These are phyloP conservation scores for Coemansia sp. DNA, from an alignment of 192 early-diverging fungal genomes.

Conservation along the genomic window DNA sequence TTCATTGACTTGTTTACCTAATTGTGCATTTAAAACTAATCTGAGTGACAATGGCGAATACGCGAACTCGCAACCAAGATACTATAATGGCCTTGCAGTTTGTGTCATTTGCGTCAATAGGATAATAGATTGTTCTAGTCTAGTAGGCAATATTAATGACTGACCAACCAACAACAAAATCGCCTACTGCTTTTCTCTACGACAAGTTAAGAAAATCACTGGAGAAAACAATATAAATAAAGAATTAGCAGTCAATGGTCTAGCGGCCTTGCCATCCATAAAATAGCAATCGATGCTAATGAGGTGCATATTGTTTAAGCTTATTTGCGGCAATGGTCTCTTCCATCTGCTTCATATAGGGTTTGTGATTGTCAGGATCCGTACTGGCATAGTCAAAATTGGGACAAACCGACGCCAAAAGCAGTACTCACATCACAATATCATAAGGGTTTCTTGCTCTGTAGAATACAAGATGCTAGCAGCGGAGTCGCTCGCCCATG, in stretches of 20 bases:
- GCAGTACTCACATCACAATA: not conserved
- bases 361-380: not conserved
- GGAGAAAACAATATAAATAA: not conserved
- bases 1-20: too few species aligned
- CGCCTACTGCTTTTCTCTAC: too few species aligned
- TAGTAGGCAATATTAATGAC: too few species aligned
- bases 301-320: not conserved
- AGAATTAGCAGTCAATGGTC: not conserved
- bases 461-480: not conserved
- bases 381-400: not conserved
- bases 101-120: too few species aligned
- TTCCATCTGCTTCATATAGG: not conserved
- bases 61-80: too few species aligned
- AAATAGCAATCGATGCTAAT: not conserved
- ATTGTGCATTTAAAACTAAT: too few species aligned
- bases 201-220: too few species aligned
- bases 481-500: not conserved
- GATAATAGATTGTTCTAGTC: too few species aligned
- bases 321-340: not conserved
- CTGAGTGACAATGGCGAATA: too few species aligned
- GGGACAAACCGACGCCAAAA: not conserved
- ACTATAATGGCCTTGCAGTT: too few species aligned
- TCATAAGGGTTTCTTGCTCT: not conserved
- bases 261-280: not conserved
- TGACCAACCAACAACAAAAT: too few species aligned